Conservation (phyloP, 208 protist species). For the Blastocrithidia nonstop region DNA sequence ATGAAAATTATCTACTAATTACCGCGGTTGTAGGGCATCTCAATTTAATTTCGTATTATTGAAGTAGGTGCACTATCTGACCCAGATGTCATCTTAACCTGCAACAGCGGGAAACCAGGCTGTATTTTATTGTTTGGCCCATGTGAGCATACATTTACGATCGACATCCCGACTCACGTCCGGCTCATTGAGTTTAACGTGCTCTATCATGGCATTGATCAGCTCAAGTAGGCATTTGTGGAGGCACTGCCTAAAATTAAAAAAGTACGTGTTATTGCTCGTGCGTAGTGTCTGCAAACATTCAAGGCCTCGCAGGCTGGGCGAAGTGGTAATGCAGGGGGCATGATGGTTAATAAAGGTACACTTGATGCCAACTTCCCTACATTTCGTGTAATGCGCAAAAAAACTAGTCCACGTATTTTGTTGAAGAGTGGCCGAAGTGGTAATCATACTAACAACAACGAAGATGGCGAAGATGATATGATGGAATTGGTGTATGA, state of each 20-base stretch:
- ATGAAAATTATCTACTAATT: slow-evolving; percentile 78
- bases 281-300: slow-evolving; percentile 62
- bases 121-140: slow-evolving; percentile 77
- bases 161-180: slow-evolving; percentile 70
- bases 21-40: slow-evolving; percentile 58
- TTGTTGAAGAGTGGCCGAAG: slow-evolving; percentile 1
- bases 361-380: slow-evolving; percentile 45
- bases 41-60: slow-evolving; percentile 48
- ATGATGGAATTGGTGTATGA: slow-evolving; percentile 58
- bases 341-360: slow-evolving; percentile 66
- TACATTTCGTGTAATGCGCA: slow-evolving; percentile 53
- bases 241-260: slow-evolving; percentile 49
- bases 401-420: slow-evolving; percentile 10
- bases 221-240: slow-evolving; percentile 64
- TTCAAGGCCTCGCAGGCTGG: slow-evolving; percentile 80
- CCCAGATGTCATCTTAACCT: slow-evolving; percentile 46
- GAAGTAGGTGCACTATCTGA: slow-evolving; percentile 64
- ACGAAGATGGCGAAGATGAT: slow-evolving; percentile 7
- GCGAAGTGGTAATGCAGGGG: slow-evolving; percentile 62
- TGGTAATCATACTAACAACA: not conserved
- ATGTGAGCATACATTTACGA: slow-evolving; percentile 27
- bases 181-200: slow-evolving; percentile 63
- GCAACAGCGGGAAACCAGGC: slow-evolving; percentile 38
- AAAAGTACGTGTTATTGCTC: slow-evolving; percentile 41
- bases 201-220: slow-evolving; percentile 77